Evolutionary conservation across 2,329 filamentous ascomycete genomes (phyloP).

Genomic region (Diaporthe vaccinii): DNA sequence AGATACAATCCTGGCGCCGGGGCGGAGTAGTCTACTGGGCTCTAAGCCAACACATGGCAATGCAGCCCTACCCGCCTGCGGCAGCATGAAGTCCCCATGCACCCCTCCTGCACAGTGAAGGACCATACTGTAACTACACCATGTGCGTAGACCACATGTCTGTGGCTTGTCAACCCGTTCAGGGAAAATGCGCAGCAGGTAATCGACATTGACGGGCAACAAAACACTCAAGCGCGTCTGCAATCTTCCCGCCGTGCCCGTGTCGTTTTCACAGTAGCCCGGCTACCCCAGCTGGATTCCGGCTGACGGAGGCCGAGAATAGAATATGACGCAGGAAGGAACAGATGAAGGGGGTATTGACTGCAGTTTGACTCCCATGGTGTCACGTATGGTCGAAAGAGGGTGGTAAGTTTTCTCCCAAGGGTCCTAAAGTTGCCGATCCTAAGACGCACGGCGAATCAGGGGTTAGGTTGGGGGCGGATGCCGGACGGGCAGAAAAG

Average conservation of each 20-base stretch:
- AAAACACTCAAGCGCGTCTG: background rate
- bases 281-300: background rate
- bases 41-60: constrained; percentile 17
- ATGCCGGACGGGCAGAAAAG: constrained; percentile 23
- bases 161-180: too few species aligned
- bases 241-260: background rate
- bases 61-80: constrained; percentile 41
- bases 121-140: background rate
- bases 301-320: background rate
- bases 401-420: constrained; percentile 18
- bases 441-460: constrained; percentile 15
- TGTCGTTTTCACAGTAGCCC: background rate
- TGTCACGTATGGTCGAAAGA: background rate
- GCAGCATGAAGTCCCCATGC: constrained; percentile 17
- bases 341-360: background rate
- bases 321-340: background rate
- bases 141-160: background rate
- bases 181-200: background rate
- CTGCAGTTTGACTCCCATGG: background rate
- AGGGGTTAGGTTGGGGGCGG: constrained; percentile 14
- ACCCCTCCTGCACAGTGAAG: constrained; percentile 14
- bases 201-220: background rate
- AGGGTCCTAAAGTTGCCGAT: constrained; percentile 17
- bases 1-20: background rate
- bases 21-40: constrained; percentile 11